These are phyloP conservation scores for Nakazawaea ambrosiae DNA, from an alignment of 805 yeast genomes.

Conservation along the genomic window DNA sequence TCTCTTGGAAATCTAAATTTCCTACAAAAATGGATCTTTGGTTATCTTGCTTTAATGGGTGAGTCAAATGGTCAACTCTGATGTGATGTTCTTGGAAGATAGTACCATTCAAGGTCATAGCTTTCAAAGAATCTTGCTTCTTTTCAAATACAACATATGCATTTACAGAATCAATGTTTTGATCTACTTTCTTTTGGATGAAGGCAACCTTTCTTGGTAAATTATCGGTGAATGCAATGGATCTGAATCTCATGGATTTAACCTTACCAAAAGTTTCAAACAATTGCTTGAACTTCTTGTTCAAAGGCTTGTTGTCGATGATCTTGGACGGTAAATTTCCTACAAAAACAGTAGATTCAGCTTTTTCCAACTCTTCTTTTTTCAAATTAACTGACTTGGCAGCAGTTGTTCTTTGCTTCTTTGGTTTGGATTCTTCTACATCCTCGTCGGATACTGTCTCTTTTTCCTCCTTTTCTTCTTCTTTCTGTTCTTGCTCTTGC, in stretches of 20 bases:
- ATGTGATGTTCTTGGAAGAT: slow-evolving; percentile 69
- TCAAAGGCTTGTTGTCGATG: slow-evolving; percentile 53
- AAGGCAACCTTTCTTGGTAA: slow-evolving; percentile 91
- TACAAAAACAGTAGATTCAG: slow-evolving; percentile 78
- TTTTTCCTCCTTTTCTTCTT: slow-evolving; percentile 18
- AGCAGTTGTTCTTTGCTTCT: slow-evolving; percentile 16
- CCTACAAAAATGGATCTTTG: slow-evolving; percentile 87
- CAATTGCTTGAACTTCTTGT: slow-evolving; percentile 58
- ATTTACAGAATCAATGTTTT: slow-evolving; percentile 73
- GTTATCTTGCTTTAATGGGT: slow-evolving; percentile 81
- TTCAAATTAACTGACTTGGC: slow-evolving; percentile 55
- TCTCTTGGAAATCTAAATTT: slow-evolving; percentile 86
- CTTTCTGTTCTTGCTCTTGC: slow-evolving; percentile 12
- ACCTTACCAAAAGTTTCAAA: slow-evolving; percentile 49
- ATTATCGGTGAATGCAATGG: slow-evolving; percentile 81
- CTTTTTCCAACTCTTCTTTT: slow-evolving; percentile 70
- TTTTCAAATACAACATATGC: slow-evolving; percentile 78
- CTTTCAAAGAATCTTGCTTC: slow-evolving; percentile 39
- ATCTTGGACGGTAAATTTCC: slow-evolving; percentile 73
- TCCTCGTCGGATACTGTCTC: slow-evolving; percentile 14
- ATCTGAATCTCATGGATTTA: slow-evolving; percentile 82
- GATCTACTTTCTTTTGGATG: slow-evolving; percentile 70
- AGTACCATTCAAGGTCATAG: slow-evolving; percentile 53
- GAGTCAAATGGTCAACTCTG: slow-evolving; percentile 89
- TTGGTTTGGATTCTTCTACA: slow-evolving; percentile 17